Conservation (phyloP, 2,329 filamentous ascomycete species). For the Didymella arachidicola region DNA sequence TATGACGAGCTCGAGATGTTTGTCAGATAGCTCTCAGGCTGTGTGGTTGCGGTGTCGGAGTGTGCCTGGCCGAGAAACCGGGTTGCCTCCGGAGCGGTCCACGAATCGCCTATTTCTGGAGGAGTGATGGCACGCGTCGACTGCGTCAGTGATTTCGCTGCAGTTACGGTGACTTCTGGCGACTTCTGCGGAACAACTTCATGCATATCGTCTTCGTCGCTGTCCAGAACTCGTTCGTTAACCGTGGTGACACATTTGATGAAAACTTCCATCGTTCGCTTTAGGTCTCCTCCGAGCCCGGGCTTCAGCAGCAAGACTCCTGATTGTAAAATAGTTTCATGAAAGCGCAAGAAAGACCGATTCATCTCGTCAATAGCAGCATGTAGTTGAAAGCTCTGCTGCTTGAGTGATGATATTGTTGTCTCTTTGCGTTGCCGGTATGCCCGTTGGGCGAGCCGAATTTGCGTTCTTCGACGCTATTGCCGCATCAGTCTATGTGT, state of each 20-base stretch:
- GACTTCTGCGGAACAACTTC: conserved; percentile 40
- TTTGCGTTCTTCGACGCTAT: conserved; percentile 83
- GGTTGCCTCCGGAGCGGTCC: conserved; percentile 29
- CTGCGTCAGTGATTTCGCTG: background rate
- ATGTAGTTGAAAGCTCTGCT: conserved; percentile 73
- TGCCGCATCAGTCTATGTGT: conserved; percentile 1
- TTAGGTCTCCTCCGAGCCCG: conserved; percentile 65
- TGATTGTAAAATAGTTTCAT: conserved; percentile 66
- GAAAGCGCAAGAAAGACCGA: conserved; percentile 71
- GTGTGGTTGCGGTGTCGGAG: conserved; percentile 11
- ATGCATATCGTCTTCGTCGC: conserved; percentile 39
- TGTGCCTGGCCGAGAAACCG: background rate
- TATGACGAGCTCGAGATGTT: conserved; percentile 21
- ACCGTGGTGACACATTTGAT: conserved; percentile 61
- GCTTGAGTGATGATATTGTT: conserved; percentile 76
- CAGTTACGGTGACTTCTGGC: background rate
- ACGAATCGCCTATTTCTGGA: background rate
- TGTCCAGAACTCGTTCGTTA: conserved; percentile 43
- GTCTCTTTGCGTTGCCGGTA: conserved; percentile 87
- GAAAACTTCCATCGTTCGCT: conserved; percentile 65
- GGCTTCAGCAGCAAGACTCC: conserved; percentile 67
- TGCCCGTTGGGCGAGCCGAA: conserved; percentile 83
- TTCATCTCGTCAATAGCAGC: conserved; percentile 76
- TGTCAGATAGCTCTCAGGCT: conserved; percentile 25
- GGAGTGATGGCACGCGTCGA: background rate